Percentiles rank a stretch among this genome's conserved stretches.
Conservation (phyloP, 2,329 filamentous ascomycete species). For the Plenodomus lindquistii region DNA sequence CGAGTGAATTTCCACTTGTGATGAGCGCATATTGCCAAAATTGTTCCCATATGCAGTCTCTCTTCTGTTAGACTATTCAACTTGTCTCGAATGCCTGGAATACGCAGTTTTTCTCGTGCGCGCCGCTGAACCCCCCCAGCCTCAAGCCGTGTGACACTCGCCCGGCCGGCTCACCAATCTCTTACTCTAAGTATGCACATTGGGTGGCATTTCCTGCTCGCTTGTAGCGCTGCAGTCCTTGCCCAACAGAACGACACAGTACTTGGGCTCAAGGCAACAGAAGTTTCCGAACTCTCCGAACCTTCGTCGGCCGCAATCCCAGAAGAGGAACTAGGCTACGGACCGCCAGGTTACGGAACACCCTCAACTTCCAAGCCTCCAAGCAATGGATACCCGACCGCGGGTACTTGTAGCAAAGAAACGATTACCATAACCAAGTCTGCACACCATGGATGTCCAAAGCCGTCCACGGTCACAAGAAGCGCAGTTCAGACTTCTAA, state of each 20-base stretch:
- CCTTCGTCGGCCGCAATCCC: neutral
- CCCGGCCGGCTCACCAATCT: constrained; percentile 28
- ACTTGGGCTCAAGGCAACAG: neutral
- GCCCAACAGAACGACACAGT: constrained; percentile 25
- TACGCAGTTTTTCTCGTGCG: constrained; percentile 20
- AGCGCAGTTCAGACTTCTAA: neutral
- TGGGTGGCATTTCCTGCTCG: constrained; percentile 28
- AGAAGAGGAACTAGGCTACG: neutral
- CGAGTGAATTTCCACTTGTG: neutral
- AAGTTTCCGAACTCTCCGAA: neutral
- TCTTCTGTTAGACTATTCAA: neutral
- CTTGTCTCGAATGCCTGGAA: neutral
- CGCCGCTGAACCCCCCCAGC: constrained; percentile 22
- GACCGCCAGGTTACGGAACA: too few species aligned
- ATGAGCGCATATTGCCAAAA: neutral
- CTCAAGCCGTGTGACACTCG: constrained; percentile 27
- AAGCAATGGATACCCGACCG: neutral
- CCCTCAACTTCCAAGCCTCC: neutral
- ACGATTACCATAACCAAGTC: constrained; percentile 6
- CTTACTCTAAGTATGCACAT: constrained; percentile 38
- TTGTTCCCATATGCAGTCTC: neutral
- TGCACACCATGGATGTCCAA: neutral
- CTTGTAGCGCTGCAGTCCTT: constrained; percentile 20
- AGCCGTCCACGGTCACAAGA: neutral
- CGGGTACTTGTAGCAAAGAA: neutral